Conservation (phyloP, 345 rosid species). For the Ceriops tagal region DNA sequence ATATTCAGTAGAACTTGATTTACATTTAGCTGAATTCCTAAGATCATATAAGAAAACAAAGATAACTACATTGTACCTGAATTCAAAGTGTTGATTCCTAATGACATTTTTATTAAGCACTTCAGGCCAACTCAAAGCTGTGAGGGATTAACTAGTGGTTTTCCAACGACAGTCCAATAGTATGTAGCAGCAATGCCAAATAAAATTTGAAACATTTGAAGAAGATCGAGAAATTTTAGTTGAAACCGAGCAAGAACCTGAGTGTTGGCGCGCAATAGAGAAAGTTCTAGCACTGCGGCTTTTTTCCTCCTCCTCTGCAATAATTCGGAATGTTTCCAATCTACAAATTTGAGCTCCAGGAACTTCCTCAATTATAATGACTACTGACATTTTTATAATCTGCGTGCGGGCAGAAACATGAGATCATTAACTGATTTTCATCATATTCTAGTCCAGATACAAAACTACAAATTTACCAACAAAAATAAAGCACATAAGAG, state of each 20-base stretch:
- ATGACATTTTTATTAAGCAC: no score
- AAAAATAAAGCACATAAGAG: not conserved
- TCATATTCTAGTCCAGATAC: not conserved
- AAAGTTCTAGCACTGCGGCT: conserved; percentile 1
- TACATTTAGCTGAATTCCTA: no score
- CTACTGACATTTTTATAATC: conserved; percentile 11
- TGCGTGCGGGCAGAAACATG: conserved; percentile 13
- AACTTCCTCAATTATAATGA: conserved; percentile 2
- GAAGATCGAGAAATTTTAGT: conserved; percentile 8
- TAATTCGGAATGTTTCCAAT: not conserved
- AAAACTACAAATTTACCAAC: not conserved
- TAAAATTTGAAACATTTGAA: conserved; percentile 16
- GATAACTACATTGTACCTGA: no score
- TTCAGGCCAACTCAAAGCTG: no score
- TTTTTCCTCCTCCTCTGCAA: not conserved
- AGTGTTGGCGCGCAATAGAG: conserved; percentile 4
- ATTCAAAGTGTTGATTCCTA: no score
- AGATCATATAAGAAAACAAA: no score
- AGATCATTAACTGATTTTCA: conserved; percentile 2
- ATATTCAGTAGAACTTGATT: no score
- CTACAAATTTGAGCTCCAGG: conserved; percentile 4
- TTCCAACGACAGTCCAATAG: not conserved
- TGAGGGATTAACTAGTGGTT: not conserved
- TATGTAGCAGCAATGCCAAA: not conserved
- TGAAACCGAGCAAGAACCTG: not conserved